Evolutionary conservation across 768 basidiomycete species (phyloP), one percentile per base, ranked within the genome.

Genomic region (Mycena kentingensis): DNA sequence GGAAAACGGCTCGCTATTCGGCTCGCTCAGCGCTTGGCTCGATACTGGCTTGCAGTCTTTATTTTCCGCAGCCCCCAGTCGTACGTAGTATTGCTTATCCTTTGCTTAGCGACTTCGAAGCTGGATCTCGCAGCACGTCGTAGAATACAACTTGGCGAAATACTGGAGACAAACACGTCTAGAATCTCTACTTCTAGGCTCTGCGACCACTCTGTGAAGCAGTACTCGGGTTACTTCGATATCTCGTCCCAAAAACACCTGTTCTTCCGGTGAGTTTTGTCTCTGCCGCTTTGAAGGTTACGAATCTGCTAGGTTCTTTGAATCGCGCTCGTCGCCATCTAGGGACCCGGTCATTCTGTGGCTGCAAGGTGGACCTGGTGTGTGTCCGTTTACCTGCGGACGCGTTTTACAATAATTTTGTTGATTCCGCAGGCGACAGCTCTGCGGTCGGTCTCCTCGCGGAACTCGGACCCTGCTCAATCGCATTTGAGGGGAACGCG

Each of bases 401-500:
- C 1, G 22, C 19, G 29, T 8, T 31, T 25, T 16, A 21, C 1
- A 13, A 6, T 15, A 19, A 10, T 3, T 3, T 15, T 25, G 24
- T 37, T 36, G 24, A 55, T 16, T 52, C 15, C 24, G 5, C 45
- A 56, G 58, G 58, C n/a, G 58, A 60, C 18, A 55, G 58, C 24
- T 52, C 51, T 16, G 53, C 77, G 15, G 79, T 80, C 7, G 87
- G 87, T 8, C 75, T 88, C 28, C 71, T 90, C 36, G 83, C 88
- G 55, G 87, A 90, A 60, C 77, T 87, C 22, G 88, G 88, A 2
- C 87, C 88, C 0, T 89, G 88, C 68, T 65, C 69, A 19, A 73
- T 89, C 49, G 69, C 74, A 4, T 68, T 81, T 34, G 71, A 77
- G 3, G 85, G 85, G 16, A 24, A 26, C 32, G 51, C 46, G 28